Evolutionary conservation across 768 basidiomycete genomes (phyloP), one percentile per base, ranked within the genome.

Genomic region (Rhodotorula toruloides): DNA sequence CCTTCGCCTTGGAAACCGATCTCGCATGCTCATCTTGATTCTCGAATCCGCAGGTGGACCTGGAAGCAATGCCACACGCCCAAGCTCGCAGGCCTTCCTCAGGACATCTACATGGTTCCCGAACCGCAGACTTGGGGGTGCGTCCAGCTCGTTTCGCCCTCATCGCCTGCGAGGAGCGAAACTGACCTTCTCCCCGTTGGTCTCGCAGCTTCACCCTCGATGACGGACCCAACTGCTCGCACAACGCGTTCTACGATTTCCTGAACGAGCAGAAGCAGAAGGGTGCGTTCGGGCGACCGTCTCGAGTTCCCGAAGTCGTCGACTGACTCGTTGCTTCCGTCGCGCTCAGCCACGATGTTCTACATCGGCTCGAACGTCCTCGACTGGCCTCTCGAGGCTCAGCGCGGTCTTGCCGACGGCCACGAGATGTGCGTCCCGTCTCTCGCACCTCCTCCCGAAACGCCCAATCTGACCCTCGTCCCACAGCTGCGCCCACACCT

Each of bases 301-400:
- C 77, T 10, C 77, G 16, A 73, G 77, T 74, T 67, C 72, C 65
- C n/a, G 36, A 6, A 9, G 10, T 21, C 31, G 42, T 5, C 22
- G 16, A 21, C 53, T 42, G 44, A 43, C 54, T 2, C 32, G 43
- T 29, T n/a, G n/a, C n/a, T 25, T 27, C 46, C 12, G n/a, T 36
- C n/a, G 6, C 21, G 22, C 46, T 7, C 25, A 50, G 61, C 57
- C 1, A 65, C 57, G 13, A 25, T 58, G 72, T 79, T 77, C 73
- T 79, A 76, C 73, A 79, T 80, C 65, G 79, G 80, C 1, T 77
- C 76, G 27, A 80, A 80, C 71, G 77, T 79, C n/a, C 67, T 78
- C 46, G 75, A 79, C 72, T 79, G 78, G 78, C 80, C 79, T 6
- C 54, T 78, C 6, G 77, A 80, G 69, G 79, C 79, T 25, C 73